These are phyloP conservation scores for Euphorbia lathyris DNA, from an alignment of 345 rosid genomes.

Conservation along the genomic window DNA sequence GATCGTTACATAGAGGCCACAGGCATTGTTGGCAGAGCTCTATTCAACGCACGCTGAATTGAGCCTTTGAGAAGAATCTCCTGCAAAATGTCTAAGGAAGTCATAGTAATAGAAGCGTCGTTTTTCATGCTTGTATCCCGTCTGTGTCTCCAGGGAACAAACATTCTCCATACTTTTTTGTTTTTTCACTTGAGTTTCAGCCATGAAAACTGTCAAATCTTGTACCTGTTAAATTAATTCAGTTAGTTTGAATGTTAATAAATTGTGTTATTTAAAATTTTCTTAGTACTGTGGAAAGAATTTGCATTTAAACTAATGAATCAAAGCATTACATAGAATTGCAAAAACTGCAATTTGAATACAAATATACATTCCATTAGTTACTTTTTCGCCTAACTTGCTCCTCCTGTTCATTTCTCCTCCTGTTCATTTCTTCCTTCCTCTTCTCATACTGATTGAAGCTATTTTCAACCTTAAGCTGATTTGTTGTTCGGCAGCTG, in stretches of 20 bases:
- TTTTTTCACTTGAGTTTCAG: background rate
- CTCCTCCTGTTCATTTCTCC: conserved; percentile 13
- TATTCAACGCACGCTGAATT: conserved; percentile 51
- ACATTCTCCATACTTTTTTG: background rate
- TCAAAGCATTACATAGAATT: conserved; percentile 8
- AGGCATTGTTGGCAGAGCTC: conserved; percentile 65
- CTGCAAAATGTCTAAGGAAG: conserved; percentile 3
- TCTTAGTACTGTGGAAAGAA: background rate
- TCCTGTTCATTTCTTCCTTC: conserved; percentile 22
- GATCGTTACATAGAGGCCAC: conserved; percentile 98
- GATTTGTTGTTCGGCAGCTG: conserved; percentile 20
- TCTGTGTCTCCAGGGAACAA: conserved; percentile 5
- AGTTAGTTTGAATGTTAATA: background rate
- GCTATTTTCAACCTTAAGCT: conserved; percentile 10
- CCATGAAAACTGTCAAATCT: background rate
- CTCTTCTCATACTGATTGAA: conserved; percentile 18
- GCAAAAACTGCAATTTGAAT: conserved; percentile 19
- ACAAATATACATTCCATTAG: conserved; percentile 21
- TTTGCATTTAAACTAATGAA: background rate
- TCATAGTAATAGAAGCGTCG: background rate
- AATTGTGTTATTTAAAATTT: background rate
- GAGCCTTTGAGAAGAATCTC: conserved; percentile 9
- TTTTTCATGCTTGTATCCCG: conserved; percentile 9
- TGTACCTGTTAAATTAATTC: background rate
- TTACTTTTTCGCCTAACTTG: conserved; percentile 15